These are phyloP conservation scores for Haplographium delicatum DNA, from an alignment of 495 filamentous ascomycete species.

Conservation along the genomic window DNA sequence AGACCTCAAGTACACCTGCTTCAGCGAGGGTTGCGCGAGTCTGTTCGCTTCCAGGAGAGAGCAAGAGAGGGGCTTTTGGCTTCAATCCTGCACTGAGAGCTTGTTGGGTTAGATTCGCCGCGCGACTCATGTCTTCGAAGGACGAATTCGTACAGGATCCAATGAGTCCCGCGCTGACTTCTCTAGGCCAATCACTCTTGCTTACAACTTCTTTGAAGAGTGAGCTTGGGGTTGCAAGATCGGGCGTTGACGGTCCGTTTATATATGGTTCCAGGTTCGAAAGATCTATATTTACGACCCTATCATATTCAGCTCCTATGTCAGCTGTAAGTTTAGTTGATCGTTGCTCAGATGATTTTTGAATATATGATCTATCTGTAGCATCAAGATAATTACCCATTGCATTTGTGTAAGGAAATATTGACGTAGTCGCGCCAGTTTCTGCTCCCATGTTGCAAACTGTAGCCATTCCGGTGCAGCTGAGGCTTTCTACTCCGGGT, in stretches of 20 bases:
- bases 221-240: constrained; percentile 91
- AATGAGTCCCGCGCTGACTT: constrained; percentile 89
- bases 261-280: background rate
- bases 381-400: constrained; percentile 89
- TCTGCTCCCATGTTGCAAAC: constrained; percentile 76
- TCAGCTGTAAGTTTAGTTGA: no score
- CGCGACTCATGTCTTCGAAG: constrained; percentile 95
- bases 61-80: constrained; percentile 82
- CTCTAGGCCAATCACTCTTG: constrained; percentile 87
- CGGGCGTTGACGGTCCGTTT: constrained; percentile 80
- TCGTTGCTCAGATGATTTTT: constrained; percentile 72
- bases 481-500: constrained; percentile 65
- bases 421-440: constrained; percentile 88
- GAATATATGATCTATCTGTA: constrained; percentile 83
- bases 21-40: constrained; percentile 90
- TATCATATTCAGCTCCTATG: no score
- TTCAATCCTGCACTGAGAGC: constrained; percentile 87
- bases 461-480: constrained; percentile 57
- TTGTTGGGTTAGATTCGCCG: constrained; percentile 83
- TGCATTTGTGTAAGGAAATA: constrained; percentile 96
- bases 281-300: background rate
- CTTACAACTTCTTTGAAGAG: constrained; percentile 90
- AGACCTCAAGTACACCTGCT: constrained; percentile 87
- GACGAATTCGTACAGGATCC: constrained; percentile 98
- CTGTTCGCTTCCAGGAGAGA: constrained; percentile 94